phyloP scores from a whole-genome alignment of 1,139 yeast species.

The Suhomyces wounanorum region DNA sequence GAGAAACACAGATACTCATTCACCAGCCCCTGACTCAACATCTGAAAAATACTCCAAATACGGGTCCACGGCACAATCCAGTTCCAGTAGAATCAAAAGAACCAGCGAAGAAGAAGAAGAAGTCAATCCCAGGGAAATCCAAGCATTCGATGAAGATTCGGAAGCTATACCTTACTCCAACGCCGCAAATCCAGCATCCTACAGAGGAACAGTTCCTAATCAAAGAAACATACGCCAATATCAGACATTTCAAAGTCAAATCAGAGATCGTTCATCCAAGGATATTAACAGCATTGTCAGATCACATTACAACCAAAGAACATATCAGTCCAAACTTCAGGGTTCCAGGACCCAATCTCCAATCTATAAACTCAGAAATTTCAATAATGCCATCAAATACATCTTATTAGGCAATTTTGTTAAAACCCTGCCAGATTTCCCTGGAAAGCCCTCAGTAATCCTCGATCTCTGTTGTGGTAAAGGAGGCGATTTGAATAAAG shows the following conservation, averaged over 20 bases:
- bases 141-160: slow-evolving; percentile 1
- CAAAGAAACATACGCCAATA: slow-evolving; percentile 21
- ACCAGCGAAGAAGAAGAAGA: slow-evolving; percentile 20
- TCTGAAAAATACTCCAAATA: slow-evolving; percentile 33
- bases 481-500: slow-evolving; percentile 94
- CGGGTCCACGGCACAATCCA: slow-evolving; percentile 13
- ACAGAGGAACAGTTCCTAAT: slow-evolving; percentile 7
- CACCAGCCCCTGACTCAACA: slow-evolving; percentile 11
- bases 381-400: slow-evolving; percentile 89
- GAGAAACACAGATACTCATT: slow-evolving; percentile 2
- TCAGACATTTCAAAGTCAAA: slow-evolving; percentile 45
- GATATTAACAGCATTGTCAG: slow-evolving; percentile 66
- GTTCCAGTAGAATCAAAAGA: slow-evolving; percentile 12
- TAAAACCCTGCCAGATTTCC: slow-evolving; percentile 31
- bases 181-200: slow-evolving; percentile 33
- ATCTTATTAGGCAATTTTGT: slow-evolving; percentile 76
- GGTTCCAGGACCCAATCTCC: slow-evolving; percentile 73
- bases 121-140: slow-evolving; percentile 9
- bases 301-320: slow-evolving; percentile 82
- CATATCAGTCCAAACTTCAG: slow-evolving; percentile 64
- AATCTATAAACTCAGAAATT: slow-evolving; percentile 80
- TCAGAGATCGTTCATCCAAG: slow-evolving; percentile 35
- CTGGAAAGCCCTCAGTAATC: slow-evolving; percentile 43
- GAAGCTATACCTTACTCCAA: slow-evolving; percentile 30
- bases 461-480: slow-evolving; percentile 95